Evolutionary conservation across 2,329 filamentous ascomycete species (phyloP).

Genomic region (Exophiala phaeomuriformis): DNA sequence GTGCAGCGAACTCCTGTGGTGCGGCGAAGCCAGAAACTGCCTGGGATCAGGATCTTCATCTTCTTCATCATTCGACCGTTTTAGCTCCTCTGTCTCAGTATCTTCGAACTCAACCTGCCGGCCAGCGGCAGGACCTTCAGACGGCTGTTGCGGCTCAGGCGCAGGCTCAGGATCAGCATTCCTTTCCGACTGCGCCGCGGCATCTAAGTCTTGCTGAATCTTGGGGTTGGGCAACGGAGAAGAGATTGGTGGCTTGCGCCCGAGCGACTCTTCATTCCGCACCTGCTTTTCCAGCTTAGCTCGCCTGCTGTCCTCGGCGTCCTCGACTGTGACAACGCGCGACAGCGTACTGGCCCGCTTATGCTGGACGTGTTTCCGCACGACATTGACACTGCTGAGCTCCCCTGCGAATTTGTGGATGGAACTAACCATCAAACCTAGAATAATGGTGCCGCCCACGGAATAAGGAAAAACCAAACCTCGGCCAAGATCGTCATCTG

Average conservation of each 20-base stretch:
- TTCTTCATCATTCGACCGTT: slow-evolving; percentile 5
- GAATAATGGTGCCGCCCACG: slow-evolving; percentile 72
- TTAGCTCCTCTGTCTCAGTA: slow-evolving; percentile 9
- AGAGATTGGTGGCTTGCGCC: slow-evolving; percentile 30
- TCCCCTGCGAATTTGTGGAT: slow-evolving; percentile 61
- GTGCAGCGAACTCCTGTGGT: slow-evolving; percentile 12
- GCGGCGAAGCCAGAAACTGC: slow-evolving; percentile 16
- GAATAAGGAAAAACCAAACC: slow-evolving; percentile 77
- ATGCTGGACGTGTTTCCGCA: slow-evolving; percentile 52
- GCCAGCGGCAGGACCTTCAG: slow-evolving; percentile 2
- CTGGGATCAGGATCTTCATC: slow-evolving; percentile 11
- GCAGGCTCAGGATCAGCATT: not conserved
- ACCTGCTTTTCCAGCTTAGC: slow-evolving; percentile 28
- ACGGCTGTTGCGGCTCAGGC: not conserved
- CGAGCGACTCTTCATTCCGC: slow-evolving; percentile 17
- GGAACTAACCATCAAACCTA: slow-evolving; percentile 75
- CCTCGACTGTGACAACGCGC: slow-evolving; percentile 42
- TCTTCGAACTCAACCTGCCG: slow-evolving; percentile 14
- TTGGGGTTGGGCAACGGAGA: slow-evolving; percentile 30
- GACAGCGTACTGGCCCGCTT: slow-evolving; percentile 49
- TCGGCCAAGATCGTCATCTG: slow-evolving; percentile 51
- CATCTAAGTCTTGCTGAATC: slow-evolving; percentile 22
- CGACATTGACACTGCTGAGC: slow-evolving; percentile 55
- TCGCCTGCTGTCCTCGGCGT: slow-evolving; percentile 17
- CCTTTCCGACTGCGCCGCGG: slow-evolving; percentile 3